Percentiles rank a stretch among this genome's conserved stretches.
Evolutionary conservation across 2,329 filamentous ascomycete species (phyloP).

Genomic region (Aureobasidium sp.): DNA sequence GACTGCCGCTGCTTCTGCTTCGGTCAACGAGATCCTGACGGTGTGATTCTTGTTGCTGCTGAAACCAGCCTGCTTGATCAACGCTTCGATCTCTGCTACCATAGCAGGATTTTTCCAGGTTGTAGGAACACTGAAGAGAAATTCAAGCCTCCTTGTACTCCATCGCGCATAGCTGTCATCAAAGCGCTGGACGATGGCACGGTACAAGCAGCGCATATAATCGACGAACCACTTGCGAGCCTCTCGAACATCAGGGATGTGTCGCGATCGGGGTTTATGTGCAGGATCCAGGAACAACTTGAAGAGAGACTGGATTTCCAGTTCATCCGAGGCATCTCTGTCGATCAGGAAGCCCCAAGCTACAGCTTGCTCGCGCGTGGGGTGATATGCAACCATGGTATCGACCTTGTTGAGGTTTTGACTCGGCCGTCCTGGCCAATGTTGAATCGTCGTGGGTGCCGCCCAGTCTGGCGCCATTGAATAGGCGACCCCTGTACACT

Average conservation of each 20-base stretch:
- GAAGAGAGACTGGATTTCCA: slow-evolving; percentile 15
- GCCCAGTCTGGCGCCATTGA: slow-evolving; percentile 15
- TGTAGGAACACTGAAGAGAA: slow-evolving; percentile 15
- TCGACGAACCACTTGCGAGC: slow-evolving; percentile 14
- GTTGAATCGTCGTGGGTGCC: slow-evolving; percentile 15
- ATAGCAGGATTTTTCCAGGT: slow-evolving; percentile 17
- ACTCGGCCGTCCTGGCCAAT: slow-evolving; percentile 17
- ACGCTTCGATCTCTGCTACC: slow-evolving; percentile 14
- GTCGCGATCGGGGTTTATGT: slow-evolving; percentile 1
- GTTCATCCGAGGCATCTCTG: slow-evolving; percentile 4
- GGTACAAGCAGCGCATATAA: slow-evolving; percentile 13
- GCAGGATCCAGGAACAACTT: slow-evolving; percentile 18
- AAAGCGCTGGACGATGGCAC: slow-evolving; percentile 9
- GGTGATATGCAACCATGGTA: slow-evolving; percentile 14
- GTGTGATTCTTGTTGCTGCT: slow-evolving; percentile 22
- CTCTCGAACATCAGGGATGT: slow-evolving; percentile 3
- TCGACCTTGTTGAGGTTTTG: slow-evolving; percentile 18
- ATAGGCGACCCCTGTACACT: slow-evolving; percentile 10
- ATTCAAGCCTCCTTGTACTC: slow-evolving; percentile 12
- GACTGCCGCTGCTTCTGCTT: slow-evolving; percentile 46
- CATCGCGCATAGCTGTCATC: slow-evolving; percentile 8
- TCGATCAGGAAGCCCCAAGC: slow-evolving; percentile 18
- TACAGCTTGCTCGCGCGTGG: neutral
- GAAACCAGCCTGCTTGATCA: slow-evolving; percentile 11
- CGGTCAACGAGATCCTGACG: slow-evolving; percentile 39